phyloP scores from a whole-genome alignment of 2,329 filamentous ascomycete genomes.

The Emergomyces pasteurianus region DNA sequence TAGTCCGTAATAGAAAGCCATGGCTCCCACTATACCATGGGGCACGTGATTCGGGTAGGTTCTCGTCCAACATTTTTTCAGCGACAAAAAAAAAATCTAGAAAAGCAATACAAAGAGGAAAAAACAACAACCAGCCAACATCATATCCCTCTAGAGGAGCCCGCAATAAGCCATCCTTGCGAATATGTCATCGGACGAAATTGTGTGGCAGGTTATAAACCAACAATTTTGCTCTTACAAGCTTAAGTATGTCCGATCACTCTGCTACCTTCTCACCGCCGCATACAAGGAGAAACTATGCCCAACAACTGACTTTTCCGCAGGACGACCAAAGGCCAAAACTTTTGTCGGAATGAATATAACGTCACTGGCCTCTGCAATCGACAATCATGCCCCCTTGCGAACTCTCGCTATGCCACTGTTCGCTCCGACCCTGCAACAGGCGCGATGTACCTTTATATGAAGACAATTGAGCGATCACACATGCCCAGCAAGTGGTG shows the following conservation, averaged over 20 bases:
- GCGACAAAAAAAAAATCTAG: not conserved
- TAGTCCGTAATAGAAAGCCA: too few relatives aligned
- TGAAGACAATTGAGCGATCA: constrained; percentile 84
- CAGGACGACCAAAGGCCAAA: constrained; percentile 73
- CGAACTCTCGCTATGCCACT: constrained; percentile 87
- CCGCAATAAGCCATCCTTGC: not conserved
- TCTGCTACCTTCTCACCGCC: not conserved
- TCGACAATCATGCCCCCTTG: constrained; percentile 77
- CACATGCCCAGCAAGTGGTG: constrained; percentile 86
- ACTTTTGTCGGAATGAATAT: constrained; percentile 91
- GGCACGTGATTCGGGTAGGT: too few relatives aligned
- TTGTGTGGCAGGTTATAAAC: constrained; percentile 95
- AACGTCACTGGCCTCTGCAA: constrained; percentile 77
- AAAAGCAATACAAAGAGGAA: not conserved
- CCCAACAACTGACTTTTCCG: not conserved
- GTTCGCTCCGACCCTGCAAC: constrained; percentile 71
- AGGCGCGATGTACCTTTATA: constrained; percentile 83
- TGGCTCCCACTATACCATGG: too few relatives aligned
- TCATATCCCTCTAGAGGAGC: not conserved
- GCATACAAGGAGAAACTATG: too few relatives aligned
- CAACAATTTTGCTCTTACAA: constrained; percentile 94
- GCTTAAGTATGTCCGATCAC: constrained; percentile 53
- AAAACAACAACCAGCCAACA: not conserved
- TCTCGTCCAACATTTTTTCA: not conserved
- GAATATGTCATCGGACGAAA: constrained; percentile 81